Conservation (phyloP, 768 basidiomycete species). For the Mycena crocata region DNA sequence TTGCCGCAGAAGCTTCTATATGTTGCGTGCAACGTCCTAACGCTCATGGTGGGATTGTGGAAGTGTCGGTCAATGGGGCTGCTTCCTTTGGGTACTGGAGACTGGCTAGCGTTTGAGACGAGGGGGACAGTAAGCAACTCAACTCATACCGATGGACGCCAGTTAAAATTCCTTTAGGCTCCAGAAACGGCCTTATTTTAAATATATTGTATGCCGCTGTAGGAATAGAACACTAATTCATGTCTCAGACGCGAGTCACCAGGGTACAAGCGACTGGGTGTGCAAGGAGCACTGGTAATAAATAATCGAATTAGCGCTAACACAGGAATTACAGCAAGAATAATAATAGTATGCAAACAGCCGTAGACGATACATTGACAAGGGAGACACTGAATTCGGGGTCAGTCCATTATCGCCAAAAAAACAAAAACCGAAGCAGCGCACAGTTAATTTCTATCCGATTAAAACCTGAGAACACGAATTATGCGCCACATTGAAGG, state of each 20-base stretch:
- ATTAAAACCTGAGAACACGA: too few species aligned
- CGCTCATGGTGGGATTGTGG: constrained; percentile 88
- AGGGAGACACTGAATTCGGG: too few species aligned
- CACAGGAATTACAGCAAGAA: not conserved
- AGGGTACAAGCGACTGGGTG: too few species aligned
- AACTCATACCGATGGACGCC: not conserved
- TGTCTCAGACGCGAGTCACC: too few species aligned
- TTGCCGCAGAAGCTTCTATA: constrained; percentile 78
- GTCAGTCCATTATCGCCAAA: too few species aligned
- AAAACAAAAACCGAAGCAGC: not conserved
- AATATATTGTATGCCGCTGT: constrained; percentile 7
- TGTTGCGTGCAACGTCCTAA: constrained; percentile 78
- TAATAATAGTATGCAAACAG: too few species aligned
- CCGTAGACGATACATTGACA: too few species aligned
- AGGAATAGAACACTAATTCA: too few species aligned
- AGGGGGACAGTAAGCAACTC: constrained; percentile 68
- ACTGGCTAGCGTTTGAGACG: constrained; percentile 95
- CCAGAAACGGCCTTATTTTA: constrained; percentile 57
- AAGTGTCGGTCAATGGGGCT: constrained; percentile 95
- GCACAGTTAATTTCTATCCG: too few species aligned
- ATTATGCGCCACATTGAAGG: constrained; percentile 9
- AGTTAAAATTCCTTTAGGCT: constrained; percentile 42
- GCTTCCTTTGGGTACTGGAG: constrained; percentile 89
- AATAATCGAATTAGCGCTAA: not conserved
- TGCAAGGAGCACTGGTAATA: too few species aligned